These are phyloP conservation scores for Elongisporangium senticosum DNA, from an alignment of 352 stramenopile species.

Conservation along the genomic window DNA sequence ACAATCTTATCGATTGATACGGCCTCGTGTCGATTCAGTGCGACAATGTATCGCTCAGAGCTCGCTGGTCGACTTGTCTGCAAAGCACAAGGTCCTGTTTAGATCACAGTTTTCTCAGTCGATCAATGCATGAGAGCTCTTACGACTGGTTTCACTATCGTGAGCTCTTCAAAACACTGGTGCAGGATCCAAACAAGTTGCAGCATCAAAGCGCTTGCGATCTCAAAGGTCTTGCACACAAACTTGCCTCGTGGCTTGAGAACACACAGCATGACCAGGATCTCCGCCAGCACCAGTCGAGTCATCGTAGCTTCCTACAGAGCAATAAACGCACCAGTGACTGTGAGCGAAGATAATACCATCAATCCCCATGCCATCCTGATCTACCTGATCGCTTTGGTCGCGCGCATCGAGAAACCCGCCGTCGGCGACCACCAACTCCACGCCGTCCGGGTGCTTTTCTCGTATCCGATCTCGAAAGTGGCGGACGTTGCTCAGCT, in stretches of 20 bases:
- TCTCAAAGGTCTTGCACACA: slow-evolving; percentile 79
- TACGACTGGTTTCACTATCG: slow-evolving; percentile 69
- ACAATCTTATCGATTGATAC: slow-evolving; percentile 18
- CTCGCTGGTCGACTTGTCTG: slow-evolving; percentile 77
- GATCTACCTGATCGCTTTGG: slow-evolving; percentile 50
- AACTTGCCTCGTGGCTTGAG: slow-evolving; percentile 47
- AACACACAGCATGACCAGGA: slow-evolving; percentile 50
- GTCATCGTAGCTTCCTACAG: slow-evolving; percentile 60
- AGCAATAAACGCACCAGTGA: neutral
- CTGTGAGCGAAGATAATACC: neutral
- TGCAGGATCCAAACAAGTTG: slow-evolving; percentile 63
- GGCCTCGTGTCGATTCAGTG: slow-evolving; percentile 15
- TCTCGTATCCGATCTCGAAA: slow-evolving; percentile 38
- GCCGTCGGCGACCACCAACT: slow-evolving; percentile 65
- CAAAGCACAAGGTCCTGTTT: slow-evolving; percentile 2
- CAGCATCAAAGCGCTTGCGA: slow-evolving; percentile 51
- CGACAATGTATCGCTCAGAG: slow-evolving; percentile 72
- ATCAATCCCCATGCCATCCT: neutral
- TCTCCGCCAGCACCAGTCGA: slow-evolving; percentile 50
- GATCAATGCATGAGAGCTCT: neutral
- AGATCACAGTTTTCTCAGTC: neutral
- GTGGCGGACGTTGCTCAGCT: slow-evolving; percentile 38
- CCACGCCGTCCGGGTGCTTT: slow-evolving; percentile 28
- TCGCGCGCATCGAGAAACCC: slow-evolving; percentile 67
- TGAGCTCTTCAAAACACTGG: slow-evolving; percentile 49